phyloP scores from a whole-genome alignment of 495 filamentous ascomycete genomes.

The Talaromyces nanjingensis region DNA sequence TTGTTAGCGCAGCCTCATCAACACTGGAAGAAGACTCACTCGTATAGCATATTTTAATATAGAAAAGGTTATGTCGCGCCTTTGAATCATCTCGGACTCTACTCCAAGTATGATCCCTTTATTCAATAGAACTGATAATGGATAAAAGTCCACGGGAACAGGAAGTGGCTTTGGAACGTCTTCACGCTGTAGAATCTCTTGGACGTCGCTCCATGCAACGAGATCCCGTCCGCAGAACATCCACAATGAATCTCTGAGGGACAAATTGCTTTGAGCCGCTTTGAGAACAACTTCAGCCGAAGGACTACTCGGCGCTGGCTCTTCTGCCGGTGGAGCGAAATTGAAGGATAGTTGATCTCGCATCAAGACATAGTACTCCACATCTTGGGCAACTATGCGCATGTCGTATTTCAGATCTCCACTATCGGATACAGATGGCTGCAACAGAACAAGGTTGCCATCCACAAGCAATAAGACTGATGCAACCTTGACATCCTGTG shows the following conservation, averaged over 20 bases:
- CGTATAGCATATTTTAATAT: slow-evolving; percentile 77
- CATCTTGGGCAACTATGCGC: slow-evolving; percentile 89
- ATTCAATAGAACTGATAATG: slow-evolving; percentile 72
- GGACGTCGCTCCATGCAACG: slow-evolving; percentile 82
- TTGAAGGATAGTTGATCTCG: slow-evolving; percentile 66
- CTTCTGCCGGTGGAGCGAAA: slow-evolving; percentile 31
- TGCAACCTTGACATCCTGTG: slow-evolving; percentile 91
- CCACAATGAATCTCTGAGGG: slow-evolving; percentile 85
- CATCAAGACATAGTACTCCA: slow-evolving; percentile 91
- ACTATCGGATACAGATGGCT: slow-evolving; percentile 69
- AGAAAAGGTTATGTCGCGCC: slow-evolving; percentile 82
- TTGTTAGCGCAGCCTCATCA: slow-evolving; percentile 14
- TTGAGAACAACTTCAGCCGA: slow-evolving; percentile 41
- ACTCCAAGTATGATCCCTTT: slow-evolving; percentile 87
- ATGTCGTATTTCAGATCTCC: slow-evolving; percentile 94
- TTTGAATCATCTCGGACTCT: slow-evolving; percentile 85
- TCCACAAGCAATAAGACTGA: slow-evolving; percentile 93
- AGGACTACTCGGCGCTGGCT: slow-evolving; percentile 45
- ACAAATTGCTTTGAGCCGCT: slow-evolving; percentile 36
- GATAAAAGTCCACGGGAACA: slow-evolving; percentile 80
- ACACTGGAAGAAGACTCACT: slow-evolving; percentile 38
- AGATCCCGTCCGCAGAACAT: slow-evolving; percentile 81
- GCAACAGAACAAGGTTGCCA: slow-evolving; percentile 87
- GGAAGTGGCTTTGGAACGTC: slow-evolving; percentile 37
- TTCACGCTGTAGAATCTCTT: slow-evolving; percentile 64